These are phyloP conservation scores for Ceratocystiopsis brevicomis DNA, from an alignment of 2,329 filamentous ascomycete species.

Conservation along the genomic window DNA sequence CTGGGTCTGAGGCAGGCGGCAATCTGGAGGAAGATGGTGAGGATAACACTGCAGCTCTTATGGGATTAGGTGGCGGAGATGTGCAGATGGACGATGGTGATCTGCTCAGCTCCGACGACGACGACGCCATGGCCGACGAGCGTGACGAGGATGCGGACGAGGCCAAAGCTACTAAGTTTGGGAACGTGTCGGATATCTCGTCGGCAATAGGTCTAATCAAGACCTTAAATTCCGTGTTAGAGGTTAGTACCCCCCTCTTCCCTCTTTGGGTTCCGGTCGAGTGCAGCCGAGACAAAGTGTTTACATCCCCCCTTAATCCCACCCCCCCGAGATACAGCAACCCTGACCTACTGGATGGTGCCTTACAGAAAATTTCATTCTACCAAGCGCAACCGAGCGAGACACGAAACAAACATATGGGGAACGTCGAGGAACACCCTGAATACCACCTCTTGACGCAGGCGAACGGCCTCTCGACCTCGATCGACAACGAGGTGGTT, in stretches of 20 bases:
- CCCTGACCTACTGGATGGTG: conserved; percentile 36
- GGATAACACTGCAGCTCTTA: conserved; percentile 21
- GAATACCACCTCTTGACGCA: conserved; percentile 79
- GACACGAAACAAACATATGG: conserved; percentile 44
- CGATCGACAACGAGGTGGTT: conserved; percentile 82
- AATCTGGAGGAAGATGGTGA: conserved; percentile 32
- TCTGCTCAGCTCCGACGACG: conserved; percentile 38
- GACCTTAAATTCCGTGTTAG: conserved; percentile 58
- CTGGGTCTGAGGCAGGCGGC: conserved; percentile 55
- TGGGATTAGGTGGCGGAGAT: conserved; percentile 19
- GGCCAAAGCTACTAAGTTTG: conserved; percentile 63
- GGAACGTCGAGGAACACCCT: conserved; percentile 78
- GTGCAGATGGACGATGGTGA: conserved; percentile 43
- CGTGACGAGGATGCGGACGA: conserved; percentile 28
- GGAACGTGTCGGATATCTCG: conserved; percentile 57
- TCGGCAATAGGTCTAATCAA: conserved; percentile 68
- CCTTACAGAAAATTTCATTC: conserved; percentile 57
- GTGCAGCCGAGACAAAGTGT: conserved; percentile 22
- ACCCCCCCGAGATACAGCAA: conserved; percentile 30
- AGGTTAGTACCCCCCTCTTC: conserved; percentile 39
- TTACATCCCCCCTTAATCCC: conserved; percentile 35
- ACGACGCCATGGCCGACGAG: conserved; percentile 37
- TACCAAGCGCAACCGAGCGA: conserved; percentile 52
- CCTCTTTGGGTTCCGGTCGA: conserved; percentile 9
- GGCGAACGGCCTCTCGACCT: conserved; percentile 75